Evolutionary conservation across 129 eudicot genomes (phyloP), one percentile per base, ranked within the genome.

Genomic region (Flaveria sonorensis): DNA sequence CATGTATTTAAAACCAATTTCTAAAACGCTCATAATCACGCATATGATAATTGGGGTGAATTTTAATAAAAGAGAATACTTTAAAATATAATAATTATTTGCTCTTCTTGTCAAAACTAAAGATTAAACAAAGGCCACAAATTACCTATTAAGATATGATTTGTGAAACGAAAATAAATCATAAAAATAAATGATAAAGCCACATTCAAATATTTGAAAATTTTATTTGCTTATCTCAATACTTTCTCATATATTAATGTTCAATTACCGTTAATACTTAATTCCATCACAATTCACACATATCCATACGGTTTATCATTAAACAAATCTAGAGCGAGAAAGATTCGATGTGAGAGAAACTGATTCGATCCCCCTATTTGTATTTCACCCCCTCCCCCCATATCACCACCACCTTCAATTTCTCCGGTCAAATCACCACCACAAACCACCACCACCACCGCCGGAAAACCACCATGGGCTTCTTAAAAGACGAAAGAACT

Each of bases 401-500:
- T 30, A 4, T 28, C 36, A 36, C 48, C 71, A 45, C 46, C 12
- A 45, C 62, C 13, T 75, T 46, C 40, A 45, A 6, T 10, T 12
- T 50, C 72, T 62, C 72, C 71, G 62, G 63, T 61, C 71, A 75
- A 46, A 75, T 75, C 70, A 71, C 21, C 77, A 30, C 36, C 36
- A 4, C 36, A 30, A 30, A 30, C 36, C 63, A 52, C 62, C 55
- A 51, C 39, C 19, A 43, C 23, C 75, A 45, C 40, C 50, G 7
- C 57, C 16, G 0, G 4, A 20, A 23, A 20, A 61, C 23, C 11
- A 73, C 16, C 67, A 89, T 89, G 93, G 88, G 88, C 7, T 77
- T 89, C 24, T 73, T 78, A 11, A 90, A 88, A 74, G 96, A 87
- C 59, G 98, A 90, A 73, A 90, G 82, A 85, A 43, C 79, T 10